Percentiles rank a stretch among this genome's conserved stretches.
phyloP scores from a whole-genome alignment of 345 rosid genomes.

The Brassica cretica region DNA sequence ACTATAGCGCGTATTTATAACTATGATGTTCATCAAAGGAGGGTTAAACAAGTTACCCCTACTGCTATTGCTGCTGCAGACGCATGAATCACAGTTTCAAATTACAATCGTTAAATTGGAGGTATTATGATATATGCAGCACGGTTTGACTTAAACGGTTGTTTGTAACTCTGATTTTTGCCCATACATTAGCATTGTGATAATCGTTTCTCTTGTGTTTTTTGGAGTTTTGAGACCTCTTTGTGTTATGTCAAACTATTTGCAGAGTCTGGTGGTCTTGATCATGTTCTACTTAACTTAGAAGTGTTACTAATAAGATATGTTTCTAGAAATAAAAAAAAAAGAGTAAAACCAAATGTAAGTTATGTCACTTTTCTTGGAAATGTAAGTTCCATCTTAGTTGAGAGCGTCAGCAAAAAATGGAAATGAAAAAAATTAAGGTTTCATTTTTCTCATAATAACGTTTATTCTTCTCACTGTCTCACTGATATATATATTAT shows the following conservation, averaged over 20 bases:
- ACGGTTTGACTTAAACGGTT: not conserved
- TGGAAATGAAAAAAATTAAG: not conserved
- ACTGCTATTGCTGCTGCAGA: constrained; percentile 47
- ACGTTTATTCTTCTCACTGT: not conserved
- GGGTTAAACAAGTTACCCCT: constrained; percentile 54
- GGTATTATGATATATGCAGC: constrained; percentile 10
- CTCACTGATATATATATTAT: not conserved
- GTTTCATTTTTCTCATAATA: not conserved
- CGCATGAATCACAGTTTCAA: constrained; percentile 34
- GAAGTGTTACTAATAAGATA: not conserved
- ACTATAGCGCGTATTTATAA: constrained; percentile 83
- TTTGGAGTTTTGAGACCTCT: not conserved
- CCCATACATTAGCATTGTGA: constrained; percentile 3
- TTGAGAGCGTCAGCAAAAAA: not conserved
- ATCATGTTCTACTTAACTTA: not conserved
- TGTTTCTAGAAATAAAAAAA: constrained; percentile 4
- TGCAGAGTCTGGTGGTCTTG: constrained; percentile 3
- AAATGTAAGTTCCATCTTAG: not conserved
- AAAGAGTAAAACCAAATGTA: not conserved
- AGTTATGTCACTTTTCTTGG: not conserved
- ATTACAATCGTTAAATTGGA: not conserved
- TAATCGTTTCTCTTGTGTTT: constrained; percentile 16
- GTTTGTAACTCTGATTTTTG: constrained; percentile 15
- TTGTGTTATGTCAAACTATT: constrained; percentile 15
- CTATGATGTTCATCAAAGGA: constrained; percentile 93